These are phyloP conservation scores for Umbellularia californica DNA, from an alignment of 164 flowering plant genomes.

Conservation along the genomic window DNA sequence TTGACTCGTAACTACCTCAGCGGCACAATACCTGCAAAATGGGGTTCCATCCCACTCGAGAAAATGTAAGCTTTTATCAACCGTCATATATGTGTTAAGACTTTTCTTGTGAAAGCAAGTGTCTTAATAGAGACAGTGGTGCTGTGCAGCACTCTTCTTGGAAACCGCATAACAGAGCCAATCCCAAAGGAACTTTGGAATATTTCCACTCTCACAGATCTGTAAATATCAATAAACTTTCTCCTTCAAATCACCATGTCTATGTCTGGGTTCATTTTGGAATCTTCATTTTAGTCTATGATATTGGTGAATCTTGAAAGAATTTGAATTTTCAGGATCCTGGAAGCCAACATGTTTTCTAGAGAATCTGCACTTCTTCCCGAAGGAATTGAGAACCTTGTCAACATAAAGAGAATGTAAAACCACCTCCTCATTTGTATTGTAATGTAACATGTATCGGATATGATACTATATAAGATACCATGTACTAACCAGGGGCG, in stretches of 20 bases:
- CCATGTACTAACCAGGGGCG: too few species aligned
- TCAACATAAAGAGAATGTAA: slow-evolving; percentile 23
- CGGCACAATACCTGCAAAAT: slow-evolving; percentile 61
- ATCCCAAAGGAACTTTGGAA: slow-evolving; percentile 21
- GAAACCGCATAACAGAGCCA: slow-evolving; percentile 21
- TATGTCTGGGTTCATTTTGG: not conserved
- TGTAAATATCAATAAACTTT: slow-evolving; percentile 20
- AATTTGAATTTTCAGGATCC: slow-evolving; percentile 14
- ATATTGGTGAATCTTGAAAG: not conserved
- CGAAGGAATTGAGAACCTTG: slow-evolving; percentile 27
- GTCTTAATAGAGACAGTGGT: not conserved
- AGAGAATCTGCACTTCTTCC: slow-evolving; percentile 19
- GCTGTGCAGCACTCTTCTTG: slow-evolving; percentile 46
- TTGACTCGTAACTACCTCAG: slow-evolving; percentile 53
- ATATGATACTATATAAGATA: too few species aligned
- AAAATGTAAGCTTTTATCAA: slow-evolving; percentile 33
- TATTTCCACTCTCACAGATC: slow-evolving; percentile 36
- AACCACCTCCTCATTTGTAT: not conserved
- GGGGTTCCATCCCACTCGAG: slow-evolving; percentile 41
- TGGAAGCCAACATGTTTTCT: slow-evolving; percentile 30
- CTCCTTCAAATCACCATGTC: not conserved
- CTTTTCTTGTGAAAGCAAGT: not conserved
- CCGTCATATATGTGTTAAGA: not conserved
- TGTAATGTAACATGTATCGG: too few species aligned
- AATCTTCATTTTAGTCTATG: not conserved